Conservation (phyloP, 1,284 basidiomycete species). For the Chiua sp. region DNA sequence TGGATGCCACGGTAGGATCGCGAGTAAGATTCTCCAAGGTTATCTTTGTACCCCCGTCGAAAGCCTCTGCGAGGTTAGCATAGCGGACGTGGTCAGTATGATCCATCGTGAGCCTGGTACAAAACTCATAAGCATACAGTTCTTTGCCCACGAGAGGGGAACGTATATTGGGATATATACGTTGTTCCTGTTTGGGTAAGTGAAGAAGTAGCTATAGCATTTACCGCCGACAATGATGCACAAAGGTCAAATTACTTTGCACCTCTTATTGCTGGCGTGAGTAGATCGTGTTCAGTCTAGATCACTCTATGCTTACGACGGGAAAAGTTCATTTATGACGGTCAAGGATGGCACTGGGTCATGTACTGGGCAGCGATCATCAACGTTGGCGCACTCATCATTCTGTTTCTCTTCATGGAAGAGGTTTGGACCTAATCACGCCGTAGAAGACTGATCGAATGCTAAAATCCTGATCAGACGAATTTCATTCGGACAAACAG, state of each 20-base stretch:
- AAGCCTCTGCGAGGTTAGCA: constrained; percentile 23
- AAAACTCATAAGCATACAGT: constrained; percentile 7
- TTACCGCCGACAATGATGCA: constrained; percentile 7
- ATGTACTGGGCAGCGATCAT: constrained; percentile 27
- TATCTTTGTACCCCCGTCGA: constrained; percentile 24
- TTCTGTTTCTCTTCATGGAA: constrained; percentile 23
- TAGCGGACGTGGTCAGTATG: constrained; percentile 16
- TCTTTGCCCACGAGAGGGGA: constrained; percentile 22
- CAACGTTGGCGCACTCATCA: constrained; percentile 16
- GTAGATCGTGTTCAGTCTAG: not conserved
- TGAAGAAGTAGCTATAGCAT: not conserved
- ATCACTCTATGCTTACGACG: not conserved
- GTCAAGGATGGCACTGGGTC: constrained; percentile 25
- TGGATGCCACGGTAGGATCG: constrained; percentile 10
- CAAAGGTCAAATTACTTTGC: constrained; percentile 22
- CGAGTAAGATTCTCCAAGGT: constrained; percentile 22
- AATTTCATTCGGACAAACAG: constrained; percentile 18
- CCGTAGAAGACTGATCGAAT: too few relatives aligned
- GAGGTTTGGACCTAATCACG: constrained; percentile 10
- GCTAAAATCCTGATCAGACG: constrained; percentile 7
- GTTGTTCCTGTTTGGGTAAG: constrained; percentile 19
- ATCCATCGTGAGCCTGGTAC: not conserved
- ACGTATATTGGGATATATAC: constrained; percentile 22
- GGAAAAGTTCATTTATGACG: constrained; percentile 20
- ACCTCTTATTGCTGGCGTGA: constrained; percentile 21